Conservation (phyloP, 2,329 filamentous ascomycete genomes). For the Pseudogymnoascus sp. region DNA sequence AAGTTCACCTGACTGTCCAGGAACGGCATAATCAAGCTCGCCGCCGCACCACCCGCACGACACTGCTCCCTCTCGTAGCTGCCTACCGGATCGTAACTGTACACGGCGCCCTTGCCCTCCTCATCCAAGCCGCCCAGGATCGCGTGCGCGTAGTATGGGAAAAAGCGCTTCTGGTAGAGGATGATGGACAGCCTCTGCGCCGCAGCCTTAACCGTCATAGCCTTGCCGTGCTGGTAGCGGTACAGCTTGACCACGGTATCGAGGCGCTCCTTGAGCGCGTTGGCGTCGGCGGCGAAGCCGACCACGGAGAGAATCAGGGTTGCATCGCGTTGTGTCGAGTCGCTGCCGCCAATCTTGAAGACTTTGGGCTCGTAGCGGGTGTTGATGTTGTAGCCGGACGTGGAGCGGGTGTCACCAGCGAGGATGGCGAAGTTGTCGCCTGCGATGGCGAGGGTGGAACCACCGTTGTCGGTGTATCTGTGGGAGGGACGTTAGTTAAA, state of each 20-base stretch:
- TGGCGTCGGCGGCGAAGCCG: slow-evolving; percentile 89
- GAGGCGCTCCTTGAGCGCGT: slow-evolving; percentile 85
- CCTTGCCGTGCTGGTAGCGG: slow-evolving; percentile 94
- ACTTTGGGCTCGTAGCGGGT: slow-evolving; percentile 91
- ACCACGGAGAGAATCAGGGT: slow-evolving; percentile 88
- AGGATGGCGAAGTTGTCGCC: slow-evolving; percentile 93
- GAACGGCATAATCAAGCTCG: slow-evolving; percentile 97
- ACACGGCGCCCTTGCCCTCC: slow-evolving; percentile 85
- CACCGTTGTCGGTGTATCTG: slow-evolving; percentile 96
- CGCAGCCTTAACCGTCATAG: slow-evolving; percentile 88
- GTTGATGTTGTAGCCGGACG: slow-evolving; percentile 98
- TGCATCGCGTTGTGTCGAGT: slow-evolving; percentile 73
- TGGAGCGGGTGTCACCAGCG: slow-evolving; percentile 92
- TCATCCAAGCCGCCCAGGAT: slow-evolving; percentile 93
- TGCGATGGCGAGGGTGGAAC: slow-evolving; percentile 89
- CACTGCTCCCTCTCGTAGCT: slow-evolving; percentile 97
- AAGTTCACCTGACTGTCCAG: slow-evolving; percentile 99
- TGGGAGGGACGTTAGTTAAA: slow-evolving; percentile 9
- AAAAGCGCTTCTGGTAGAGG: slow-evolving; percentile 95
- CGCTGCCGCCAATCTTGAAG: slow-evolving; percentile 91
- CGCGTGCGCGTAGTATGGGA: slow-evolving; percentile 95
- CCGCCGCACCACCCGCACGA: slow-evolving; percentile 82
- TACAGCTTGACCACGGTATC: slow-evolving; percentile 98
- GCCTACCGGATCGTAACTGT: slow-evolving; percentile 95
- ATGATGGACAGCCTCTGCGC: slow-evolving; percentile 92